Conservation (phyloP, 1,284 basidiomycete species). For the Naganishia cerealis region DNA sequence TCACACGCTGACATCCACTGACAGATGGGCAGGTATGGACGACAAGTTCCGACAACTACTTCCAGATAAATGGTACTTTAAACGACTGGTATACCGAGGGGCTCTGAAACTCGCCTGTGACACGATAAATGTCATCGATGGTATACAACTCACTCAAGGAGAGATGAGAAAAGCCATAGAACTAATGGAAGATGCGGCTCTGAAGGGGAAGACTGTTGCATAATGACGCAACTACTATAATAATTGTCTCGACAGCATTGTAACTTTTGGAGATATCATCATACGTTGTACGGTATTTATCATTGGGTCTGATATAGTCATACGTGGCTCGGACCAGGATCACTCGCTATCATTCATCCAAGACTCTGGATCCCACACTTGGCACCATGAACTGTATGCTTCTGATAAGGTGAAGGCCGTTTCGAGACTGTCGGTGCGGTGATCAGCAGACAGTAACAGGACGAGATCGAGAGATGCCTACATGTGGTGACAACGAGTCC, state of each 20-base stretch:
- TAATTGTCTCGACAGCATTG: conserved; percentile 1
- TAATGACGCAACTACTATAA: conserved; percentile 1
- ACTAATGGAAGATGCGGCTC: conserved; percentile 57
- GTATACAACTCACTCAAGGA: conserved; percentile 72
- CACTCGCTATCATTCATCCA: too few species aligned
- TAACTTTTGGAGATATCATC: conserved; percentile 6
- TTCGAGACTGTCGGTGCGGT: too few species aligned
- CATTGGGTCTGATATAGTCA: neutral
- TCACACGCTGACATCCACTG: conserved; percentile 22
- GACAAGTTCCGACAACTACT: conserved; percentile 79
- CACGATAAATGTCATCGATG: conserved; percentile 71
- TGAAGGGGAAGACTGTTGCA: conserved; percentile 21
- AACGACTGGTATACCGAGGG: conserved; percentile 80
- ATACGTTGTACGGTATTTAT: neutral
- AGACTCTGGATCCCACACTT: too few species aligned
- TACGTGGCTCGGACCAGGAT: too few species aligned
- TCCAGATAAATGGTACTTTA: conserved; percentile 80
- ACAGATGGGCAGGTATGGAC: conserved; percentile 68
- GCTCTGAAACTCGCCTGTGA: conserved; percentile 74
- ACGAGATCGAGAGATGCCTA: too few species aligned
- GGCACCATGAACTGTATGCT: too few species aligned
- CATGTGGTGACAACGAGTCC: too few species aligned
- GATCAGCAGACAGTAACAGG: too few species aligned
- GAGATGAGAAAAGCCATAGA: conserved; percentile 76
- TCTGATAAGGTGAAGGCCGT: too few species aligned